phyloP scores from a whole-genome alignment of 192 early-diverging fungal genomes.

The Coemansia sp. region DNA sequence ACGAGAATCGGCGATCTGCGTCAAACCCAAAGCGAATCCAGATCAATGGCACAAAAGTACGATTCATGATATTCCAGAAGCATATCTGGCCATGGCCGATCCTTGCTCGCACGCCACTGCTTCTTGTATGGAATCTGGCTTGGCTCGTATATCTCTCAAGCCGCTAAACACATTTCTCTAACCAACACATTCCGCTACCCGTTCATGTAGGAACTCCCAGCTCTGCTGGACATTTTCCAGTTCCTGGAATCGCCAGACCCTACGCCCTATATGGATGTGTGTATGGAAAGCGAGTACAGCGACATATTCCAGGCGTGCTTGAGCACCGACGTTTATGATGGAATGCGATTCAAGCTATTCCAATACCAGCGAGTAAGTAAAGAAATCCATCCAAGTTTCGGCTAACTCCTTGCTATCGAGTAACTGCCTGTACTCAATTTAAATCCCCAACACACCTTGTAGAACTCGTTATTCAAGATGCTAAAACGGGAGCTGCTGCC shows the following conservation, averaged over 20 bases:
- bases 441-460: neutral
- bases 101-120: neutral
- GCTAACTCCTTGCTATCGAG: neutral
- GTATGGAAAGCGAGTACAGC: slow-evolving; percentile 27
- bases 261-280: slow-evolving; percentile 21
- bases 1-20: neutral
- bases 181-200: neutral
- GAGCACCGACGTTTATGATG: slow-evolving; percentile 15
- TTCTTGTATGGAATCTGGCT: neutral
- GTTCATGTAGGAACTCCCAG: slow-evolving; percentile 20
- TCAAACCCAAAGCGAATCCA: neutral
- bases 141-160: neutral
- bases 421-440: neutral
- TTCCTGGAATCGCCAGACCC: slow-evolving; percentile 46
- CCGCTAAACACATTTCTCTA: neutral
- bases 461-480: slow-evolving; percentile 70
- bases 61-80: neutral
- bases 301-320: slow-evolving; percentile 44
- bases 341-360: slow-evolving; percentile 56
- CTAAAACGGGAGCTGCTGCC: slow-evolving; percentile 66
- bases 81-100: neutral
- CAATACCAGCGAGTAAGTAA: slow-evolving; percentile 56
- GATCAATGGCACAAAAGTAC: neutral
- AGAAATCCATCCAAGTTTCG: neutral
- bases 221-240: slow-evolving; percentile 43